Conservation (phyloP, 306 rosid genomes). For the Rosa persica region DNA sequence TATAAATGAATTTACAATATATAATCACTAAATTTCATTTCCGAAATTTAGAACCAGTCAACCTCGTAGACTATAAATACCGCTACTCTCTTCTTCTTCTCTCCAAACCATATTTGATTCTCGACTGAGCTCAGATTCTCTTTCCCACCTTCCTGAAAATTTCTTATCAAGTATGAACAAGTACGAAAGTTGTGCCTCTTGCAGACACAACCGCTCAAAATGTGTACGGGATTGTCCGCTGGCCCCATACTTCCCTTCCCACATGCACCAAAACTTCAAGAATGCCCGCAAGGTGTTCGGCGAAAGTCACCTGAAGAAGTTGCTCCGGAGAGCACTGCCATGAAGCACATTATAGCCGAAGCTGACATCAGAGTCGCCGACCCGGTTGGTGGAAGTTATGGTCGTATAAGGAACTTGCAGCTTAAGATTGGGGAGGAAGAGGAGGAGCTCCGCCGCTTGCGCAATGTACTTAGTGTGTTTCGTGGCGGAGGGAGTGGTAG, state of each 20-base stretch:
- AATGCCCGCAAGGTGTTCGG: conserved; percentile 6
- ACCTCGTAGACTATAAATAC: neutral
- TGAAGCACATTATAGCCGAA: neutral
- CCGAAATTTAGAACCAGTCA: neutral
- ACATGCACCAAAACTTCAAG: neutral
- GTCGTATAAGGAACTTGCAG: neutral
- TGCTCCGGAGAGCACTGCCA: neutral
- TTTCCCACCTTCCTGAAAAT: neutral
- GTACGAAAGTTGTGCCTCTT: neutral
- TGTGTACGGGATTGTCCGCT: neutral
- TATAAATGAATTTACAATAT: too few relatives aligned
- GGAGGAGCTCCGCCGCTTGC: neutral
- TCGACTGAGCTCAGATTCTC: neutral
- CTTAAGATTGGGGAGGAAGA: neutral
- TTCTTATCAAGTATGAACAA: neutral
- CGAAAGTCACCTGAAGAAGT: neutral
- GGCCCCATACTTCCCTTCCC: neutral
- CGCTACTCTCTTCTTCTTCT: neutral
- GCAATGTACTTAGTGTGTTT: neutral
- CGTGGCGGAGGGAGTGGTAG: neutral
- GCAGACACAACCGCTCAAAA: neutral
- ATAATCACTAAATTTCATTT: neutral
- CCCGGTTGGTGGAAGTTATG: neutral
- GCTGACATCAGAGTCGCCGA: neutral
- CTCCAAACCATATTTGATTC: neutral